Conservation (phyloP, 768 basidiomycete species). For the Kwoniella sp. region DNA sequence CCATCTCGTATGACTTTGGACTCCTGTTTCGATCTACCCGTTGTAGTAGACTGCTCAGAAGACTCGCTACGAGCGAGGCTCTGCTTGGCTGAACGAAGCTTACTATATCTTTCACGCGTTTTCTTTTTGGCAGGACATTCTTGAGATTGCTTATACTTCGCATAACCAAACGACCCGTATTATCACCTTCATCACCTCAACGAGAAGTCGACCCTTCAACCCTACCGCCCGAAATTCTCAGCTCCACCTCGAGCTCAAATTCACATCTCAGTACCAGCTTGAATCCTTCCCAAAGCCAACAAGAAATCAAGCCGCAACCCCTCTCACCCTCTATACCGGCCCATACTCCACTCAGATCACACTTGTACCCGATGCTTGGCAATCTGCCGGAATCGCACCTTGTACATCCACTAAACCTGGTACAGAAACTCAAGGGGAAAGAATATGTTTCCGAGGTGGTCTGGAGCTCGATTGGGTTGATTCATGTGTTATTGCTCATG, state of each 20-base stretch:
- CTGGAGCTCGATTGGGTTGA: constrained; percentile 24
- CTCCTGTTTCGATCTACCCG: no score
- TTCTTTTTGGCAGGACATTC: constrained; percentile 62
- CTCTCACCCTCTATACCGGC: constrained; percentile 64
- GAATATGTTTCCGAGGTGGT: constrained; percentile 42
- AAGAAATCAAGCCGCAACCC: constrained; percentile 58
- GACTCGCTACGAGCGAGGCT: no score
- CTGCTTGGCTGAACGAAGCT: no score
- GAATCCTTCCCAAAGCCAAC: no score
- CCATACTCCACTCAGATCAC: constrained; percentile 77
- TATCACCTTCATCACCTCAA: constrained; percentile 79
- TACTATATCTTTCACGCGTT: no score
- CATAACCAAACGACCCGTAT: constrained; percentile 73
- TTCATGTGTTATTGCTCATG: constrained; percentile 33
- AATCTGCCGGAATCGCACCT: constrained; percentile 30
- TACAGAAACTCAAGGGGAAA: constrained; percentile 29
- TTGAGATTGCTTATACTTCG: constrained; percentile 73
- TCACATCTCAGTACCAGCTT: no score
- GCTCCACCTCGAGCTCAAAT: constrained; percentile 58
- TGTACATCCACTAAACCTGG: constrained; percentile 34
- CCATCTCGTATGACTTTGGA: no score
- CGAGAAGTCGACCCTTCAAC: constrained; percentile 80
- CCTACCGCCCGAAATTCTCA: constrained; percentile 58
- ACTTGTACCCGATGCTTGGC: constrained; percentile 41
- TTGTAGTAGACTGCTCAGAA: no score